A percentile compares a stretch with the other conserved stretches of the same genome.
phyloP scores from a whole-genome alignment of 2,329 filamentous ascomycete species.

The Paracorniculantispora psalliotae region DNA sequence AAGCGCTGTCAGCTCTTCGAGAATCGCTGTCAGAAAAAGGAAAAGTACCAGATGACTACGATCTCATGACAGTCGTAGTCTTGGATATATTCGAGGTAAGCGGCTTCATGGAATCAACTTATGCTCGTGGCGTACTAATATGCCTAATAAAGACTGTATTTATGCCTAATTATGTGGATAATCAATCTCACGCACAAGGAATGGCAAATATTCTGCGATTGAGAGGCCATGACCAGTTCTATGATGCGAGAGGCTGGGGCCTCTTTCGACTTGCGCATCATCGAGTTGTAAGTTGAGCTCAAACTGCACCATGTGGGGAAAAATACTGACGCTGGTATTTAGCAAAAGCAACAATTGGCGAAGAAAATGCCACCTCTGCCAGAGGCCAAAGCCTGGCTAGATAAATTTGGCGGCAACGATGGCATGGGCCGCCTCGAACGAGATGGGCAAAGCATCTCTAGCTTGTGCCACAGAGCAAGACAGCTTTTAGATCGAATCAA shows the following conservation, averaged over 20 bases:
- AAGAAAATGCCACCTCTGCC: conserved; percentile 23
- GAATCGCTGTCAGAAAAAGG: conserved; percentile 26
- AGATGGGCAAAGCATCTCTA: conserved; percentile 16
- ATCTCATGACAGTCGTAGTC: conserved; percentile 36
- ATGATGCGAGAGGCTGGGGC: conserved; percentile 33
- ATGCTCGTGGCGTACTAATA: background rate
- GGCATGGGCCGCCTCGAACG: conserved; percentile 26
- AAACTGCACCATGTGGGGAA: too few species aligned
- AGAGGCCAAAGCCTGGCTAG: conserved; percentile 27
- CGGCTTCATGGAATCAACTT: background rate
- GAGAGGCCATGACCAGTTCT: conserved; percentile 29
- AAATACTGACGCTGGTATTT: background rate
- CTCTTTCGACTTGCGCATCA: conserved; percentile 36
- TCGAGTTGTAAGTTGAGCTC: conserved; percentile 23
- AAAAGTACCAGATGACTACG: conserved; percentile 34
- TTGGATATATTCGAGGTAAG: conserved; percentile 36
- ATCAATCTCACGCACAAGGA: conserved; percentile 32
- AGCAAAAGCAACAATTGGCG: conserved; percentile 33
- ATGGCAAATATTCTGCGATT: conserved; percentile 37
- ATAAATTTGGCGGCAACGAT: conserved; percentile 24
- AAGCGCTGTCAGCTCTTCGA: conserved; percentile 29
- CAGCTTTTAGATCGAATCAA: conserved; percentile 20
- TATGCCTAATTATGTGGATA: conserved; percentile 20
- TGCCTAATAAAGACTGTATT: conserved; percentile 27
- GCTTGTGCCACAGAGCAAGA: conserved; percentile 28